Evolutionary conservation across 2,329 filamentous ascomycete genomes (phyloP).

Genomic region (Stagonosporopsis tanaceti): DNA sequence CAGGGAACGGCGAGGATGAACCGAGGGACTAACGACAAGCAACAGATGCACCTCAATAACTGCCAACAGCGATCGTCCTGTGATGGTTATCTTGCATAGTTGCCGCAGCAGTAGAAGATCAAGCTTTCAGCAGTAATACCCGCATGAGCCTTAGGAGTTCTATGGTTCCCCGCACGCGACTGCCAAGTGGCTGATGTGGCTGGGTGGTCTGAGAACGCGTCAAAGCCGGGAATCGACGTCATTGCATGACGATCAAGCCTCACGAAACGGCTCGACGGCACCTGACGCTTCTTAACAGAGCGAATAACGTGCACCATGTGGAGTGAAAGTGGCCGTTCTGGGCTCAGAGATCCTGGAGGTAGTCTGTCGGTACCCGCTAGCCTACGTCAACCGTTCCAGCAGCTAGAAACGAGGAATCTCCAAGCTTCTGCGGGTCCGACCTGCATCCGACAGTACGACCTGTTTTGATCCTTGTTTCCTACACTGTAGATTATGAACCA

Average conservation of each 20-base stretch:
- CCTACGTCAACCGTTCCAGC: slow-evolving; percentile 33
- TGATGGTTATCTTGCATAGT: neutral
- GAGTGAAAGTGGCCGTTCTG: slow-evolving; percentile 21
- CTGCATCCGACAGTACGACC: slow-evolving; percentile 15
- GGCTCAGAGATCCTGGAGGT: slow-evolving; percentile 14
- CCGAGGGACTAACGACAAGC: slow-evolving; percentile 3
- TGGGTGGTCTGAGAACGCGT: slow-evolving; percentile 27
- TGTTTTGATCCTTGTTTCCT: slow-evolving; percentile 25
- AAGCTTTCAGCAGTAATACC: neutral
- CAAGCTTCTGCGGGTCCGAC: slow-evolving; percentile 20
- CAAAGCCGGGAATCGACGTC: slow-evolving; percentile 30
- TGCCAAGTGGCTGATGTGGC: slow-evolving; percentile 25
- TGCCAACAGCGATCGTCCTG: neutral
- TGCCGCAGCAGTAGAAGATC: neutral
- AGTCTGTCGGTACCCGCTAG: slow-evolving; percentile 18
- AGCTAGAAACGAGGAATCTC: slow-evolving; percentile 19
- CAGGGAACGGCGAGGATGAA: slow-evolving; percentile 6
- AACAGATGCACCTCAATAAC: neutral
- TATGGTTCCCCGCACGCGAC: slow-evolving; percentile 26
- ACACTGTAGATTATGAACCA: neutral
- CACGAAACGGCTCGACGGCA: slow-evolving; percentile 30
- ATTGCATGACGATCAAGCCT: slow-evolving; percentile 26
- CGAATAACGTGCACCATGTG: slow-evolving; percentile 26
- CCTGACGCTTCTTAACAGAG: slow-evolving; percentile 22
- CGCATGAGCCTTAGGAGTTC: neutral